Evolutionary conservation across 148 eudicot species (phyloP).

Genomic region (Polygonum maritimum): DNA sequence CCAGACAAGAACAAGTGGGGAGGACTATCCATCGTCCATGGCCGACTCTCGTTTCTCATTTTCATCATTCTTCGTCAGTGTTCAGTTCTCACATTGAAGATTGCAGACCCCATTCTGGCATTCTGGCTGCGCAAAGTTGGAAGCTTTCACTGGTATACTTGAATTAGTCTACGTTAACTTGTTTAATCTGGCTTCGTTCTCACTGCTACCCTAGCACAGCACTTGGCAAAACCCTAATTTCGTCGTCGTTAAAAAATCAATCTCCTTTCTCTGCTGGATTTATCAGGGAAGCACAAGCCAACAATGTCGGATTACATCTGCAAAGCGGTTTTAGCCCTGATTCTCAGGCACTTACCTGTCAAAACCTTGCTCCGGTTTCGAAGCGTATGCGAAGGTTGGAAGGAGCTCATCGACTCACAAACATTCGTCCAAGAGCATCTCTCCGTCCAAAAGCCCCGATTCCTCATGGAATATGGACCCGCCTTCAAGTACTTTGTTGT

Average conservation of each 20-base stretch:
- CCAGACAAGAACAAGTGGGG: too few species aligned
- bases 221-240: not conserved
- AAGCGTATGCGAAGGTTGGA: slow-evolving; percentile 2
- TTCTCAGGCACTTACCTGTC: not conserved
- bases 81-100: not conserved
- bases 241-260: not conserved
- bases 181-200: not conserved
- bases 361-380: not conserved
- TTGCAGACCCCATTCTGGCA: not conserved
- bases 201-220: too few species aligned
- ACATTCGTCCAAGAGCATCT: not conserved
- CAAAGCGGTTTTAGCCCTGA: not conserved
- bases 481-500: not conserved
- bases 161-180: not conserved
- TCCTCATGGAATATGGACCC: not conserved
- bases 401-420: not conserved
- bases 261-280: not conserved
- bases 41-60: not conserved
- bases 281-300: not conserved
- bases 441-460: not conserved
- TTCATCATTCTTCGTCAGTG: not conserved
- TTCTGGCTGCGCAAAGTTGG: not conserved
- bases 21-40: too few species aligned
- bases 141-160: not conserved
- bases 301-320: not conserved